Base-by-base conservation (phyloP, 2,329 filamentous ascomycete species). In the Thelonectria olida region DNA sequence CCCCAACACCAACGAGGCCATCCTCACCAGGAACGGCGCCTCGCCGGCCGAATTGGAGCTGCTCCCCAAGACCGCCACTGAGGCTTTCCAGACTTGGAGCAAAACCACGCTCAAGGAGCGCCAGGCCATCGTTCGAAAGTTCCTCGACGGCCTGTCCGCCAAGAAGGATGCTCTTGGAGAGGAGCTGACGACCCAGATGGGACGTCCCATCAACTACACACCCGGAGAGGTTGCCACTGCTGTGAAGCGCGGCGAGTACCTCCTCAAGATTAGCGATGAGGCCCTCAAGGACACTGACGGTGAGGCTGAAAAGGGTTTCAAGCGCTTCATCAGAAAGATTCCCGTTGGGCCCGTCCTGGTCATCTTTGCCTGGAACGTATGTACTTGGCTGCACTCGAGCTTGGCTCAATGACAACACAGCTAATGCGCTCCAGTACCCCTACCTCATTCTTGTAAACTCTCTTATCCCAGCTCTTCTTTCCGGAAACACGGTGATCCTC, bases 131-230 rank as follows among this genome's bases (percentile, higher is more conserved):
- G 88, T 97, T 71, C 89, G 87, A 71, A 92, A 91, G 72, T 93
- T 94, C 1, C 80, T 98, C 44, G 85, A 89, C 64, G 79, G 92
- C 5, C 82, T 98, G 25, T 78, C 81, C 15, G 85, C 88, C 50
- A 89, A 88, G 75, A 86, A 93, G 76, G 90, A 96, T 88, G 91
- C 89, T 64, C 83, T 98, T 31, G 93, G 91, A 6, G 85, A 88
- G 68, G 94, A 97, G 76, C 81, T 98, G 61, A 97, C 94, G 0
- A 90, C 92, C 75, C 94, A 98, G 81, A 98, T 98, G 94, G 95
- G 95, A 41, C 86, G 95, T 19, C 95, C 95, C 31, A 97, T 97
- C 72, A 86, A 91, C 36, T 97, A 95, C 76, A 92, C 92, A 0
- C 89, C 85, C 47, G 93, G 89, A 68, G 95, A 98, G 81, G 85